Conservation (phyloP, 768 basidiomycete species). For the Paxillus involutus region DNA sequence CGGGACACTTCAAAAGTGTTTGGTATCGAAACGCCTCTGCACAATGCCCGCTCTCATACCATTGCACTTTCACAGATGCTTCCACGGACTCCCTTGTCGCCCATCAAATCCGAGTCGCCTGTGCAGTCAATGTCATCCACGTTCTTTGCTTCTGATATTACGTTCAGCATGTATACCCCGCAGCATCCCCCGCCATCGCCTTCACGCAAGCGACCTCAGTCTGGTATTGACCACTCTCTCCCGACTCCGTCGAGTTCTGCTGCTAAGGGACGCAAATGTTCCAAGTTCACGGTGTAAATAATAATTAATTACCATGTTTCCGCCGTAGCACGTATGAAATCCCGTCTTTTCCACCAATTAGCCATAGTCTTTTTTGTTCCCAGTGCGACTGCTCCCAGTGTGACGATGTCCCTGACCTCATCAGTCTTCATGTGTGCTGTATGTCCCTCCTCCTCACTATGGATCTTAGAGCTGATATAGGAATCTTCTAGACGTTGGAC, state of each 20-base stretch:
- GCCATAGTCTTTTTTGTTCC: neutral
- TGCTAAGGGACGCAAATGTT: too few relatives aligned
- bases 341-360: constrained; percentile 2
- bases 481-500: constrained; percentile 2
- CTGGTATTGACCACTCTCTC: neutral
- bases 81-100: neutral
- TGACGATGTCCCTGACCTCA: neutral
- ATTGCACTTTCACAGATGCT: neutral
- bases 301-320: constrained; percentile 1
- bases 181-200: neutral
- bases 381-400: neutral
- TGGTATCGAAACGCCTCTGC: neutral
- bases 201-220: neutral
- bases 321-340: neutral
- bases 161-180: neutral
- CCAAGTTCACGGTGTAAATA: neutral
- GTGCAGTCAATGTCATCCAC: neutral
- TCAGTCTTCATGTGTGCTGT: neutral
- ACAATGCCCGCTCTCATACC: neutral
- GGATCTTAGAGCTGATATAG: neutral
- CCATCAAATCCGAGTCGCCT: neutral
- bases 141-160: neutral
- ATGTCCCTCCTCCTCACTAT: neutral
- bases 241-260: neutral
- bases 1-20: neutral